phyloP scores from a whole-genome alignment of 78 protist genomes.

The Dictyostelium citrinum region DNA sequence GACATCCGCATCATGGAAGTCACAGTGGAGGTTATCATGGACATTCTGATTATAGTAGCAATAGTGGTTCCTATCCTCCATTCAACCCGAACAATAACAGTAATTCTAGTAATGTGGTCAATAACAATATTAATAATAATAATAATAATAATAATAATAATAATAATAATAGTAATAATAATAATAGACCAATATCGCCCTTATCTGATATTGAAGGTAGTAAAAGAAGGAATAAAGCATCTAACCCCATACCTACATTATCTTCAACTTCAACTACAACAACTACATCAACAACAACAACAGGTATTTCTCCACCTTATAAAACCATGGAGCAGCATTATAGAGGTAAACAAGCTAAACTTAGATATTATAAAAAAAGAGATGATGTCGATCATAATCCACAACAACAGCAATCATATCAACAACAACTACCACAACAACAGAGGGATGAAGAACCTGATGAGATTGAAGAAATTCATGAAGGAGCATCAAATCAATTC shows the following conservation, averaged over 20 bases:
- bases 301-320: not conserved
- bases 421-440: not conserved
- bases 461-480: not conserved
- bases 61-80: not conserved
- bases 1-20: not conserved
- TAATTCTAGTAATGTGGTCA: too few species aligned
- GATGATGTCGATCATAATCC: not conserved
- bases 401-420: not conserved
- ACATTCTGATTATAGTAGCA: not conserved
- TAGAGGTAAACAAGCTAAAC: not conserved
- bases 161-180: not conserved
- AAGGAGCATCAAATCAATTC: not conserved
- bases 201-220: not conserved
- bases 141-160: slow-evolving; percentile 11
- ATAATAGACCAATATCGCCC: not conserved
- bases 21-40: not conserved
- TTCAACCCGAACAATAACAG: not conserved
- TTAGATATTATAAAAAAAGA: not conserved
- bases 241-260: not conserved
- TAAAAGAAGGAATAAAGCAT: not conserved
- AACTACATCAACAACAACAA: not conserved
- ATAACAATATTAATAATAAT: not conserved
- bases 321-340: not conserved
- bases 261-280: not conserved
- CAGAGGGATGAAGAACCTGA: not conserved